Percentiles rank a stretch among this genome's conserved stretches.
These are phyloP conservation scores for Picochlorum sp. DNA, from an alignment of 139 green algal species.

Conservation along the genomic window DNA sequence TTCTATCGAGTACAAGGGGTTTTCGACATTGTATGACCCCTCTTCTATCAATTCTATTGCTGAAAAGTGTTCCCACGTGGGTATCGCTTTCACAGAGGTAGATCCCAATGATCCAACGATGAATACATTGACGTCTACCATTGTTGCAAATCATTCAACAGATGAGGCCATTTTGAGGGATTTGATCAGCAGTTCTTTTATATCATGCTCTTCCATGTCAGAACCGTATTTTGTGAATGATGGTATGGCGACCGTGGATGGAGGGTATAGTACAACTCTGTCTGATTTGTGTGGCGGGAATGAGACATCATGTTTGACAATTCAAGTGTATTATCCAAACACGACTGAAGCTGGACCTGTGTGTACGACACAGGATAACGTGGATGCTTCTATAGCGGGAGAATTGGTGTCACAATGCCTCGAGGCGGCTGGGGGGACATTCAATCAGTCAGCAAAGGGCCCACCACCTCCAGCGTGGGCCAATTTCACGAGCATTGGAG, in stretches of 20 bases:
- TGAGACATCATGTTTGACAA: background rate
- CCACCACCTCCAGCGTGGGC: background rate
- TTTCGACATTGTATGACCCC: background rate
- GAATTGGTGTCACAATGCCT: background rate
- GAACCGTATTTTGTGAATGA: background rate
- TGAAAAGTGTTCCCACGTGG: background rate
- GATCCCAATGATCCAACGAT: background rate
- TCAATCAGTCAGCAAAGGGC: background rate
- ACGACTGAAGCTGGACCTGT: background rate
- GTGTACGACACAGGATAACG: background rate
- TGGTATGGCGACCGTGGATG: background rate
- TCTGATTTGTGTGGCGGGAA: background rate
- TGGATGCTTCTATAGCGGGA: background rate
- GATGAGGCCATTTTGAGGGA: background rate
- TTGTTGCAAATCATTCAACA: background rate
- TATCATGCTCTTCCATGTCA: background rate
- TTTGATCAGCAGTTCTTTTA: background rate
- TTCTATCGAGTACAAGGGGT: background rate
- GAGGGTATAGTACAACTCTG: background rate
- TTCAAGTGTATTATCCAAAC: background rate
- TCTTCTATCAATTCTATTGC: background rate
- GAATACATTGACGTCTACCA: background rate
- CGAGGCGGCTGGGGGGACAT: background rate
- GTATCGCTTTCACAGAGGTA: background rate
- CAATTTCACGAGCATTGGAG: background rate